These are phyloP conservation scores for Penicillium verrucosum DNA, from an alignment of 2,329 filamentous ascomycete genomes.

Conservation along the genomic window DNA sequence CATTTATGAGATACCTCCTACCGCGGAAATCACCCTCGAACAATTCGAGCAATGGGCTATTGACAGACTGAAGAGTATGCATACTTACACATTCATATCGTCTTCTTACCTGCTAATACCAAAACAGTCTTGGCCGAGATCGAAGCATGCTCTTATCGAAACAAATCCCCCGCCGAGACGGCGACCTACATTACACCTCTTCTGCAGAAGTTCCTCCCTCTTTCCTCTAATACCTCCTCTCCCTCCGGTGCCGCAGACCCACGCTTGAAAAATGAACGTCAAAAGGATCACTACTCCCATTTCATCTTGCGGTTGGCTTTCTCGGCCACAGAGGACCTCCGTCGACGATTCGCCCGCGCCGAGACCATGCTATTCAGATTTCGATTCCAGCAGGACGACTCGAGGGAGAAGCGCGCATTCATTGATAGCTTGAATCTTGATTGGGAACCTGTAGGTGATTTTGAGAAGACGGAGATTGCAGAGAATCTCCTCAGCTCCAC, in stretches of 20 bases:
- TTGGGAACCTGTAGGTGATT: constrained; percentile 77
- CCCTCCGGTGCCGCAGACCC: constrained; percentile 49
- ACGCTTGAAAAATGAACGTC: constrained; percentile 66
- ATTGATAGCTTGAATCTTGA: constrained; percentile 73
- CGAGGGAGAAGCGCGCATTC: constrained; percentile 69
- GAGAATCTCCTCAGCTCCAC: constrained; percentile 61
- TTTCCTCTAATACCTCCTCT: constrained; percentile 70
- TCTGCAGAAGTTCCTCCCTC: constrained; percentile 79
- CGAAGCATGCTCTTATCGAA: constrained; percentile 93
- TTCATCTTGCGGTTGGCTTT: constrained; percentile 95
- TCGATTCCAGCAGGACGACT: constrained; percentile 73
- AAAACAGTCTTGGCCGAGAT: constrained; percentile 49
- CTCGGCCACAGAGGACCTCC: constrained; percentile 82
- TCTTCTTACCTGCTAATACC: neutral
- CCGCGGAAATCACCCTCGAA: constrained; percentile 90
- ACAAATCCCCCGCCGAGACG: constrained; percentile 79
- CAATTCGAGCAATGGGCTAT: constrained; percentile 99
- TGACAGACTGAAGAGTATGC: constrained; percentile 73
- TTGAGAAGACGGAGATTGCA: constrained; percentile 69
- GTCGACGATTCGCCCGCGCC: constrained; percentile 77
- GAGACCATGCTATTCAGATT: constrained; percentile 88
- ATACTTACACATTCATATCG: too few relatives aligned
- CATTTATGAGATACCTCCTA: constrained; percentile 85
- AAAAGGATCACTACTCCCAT: constrained; percentile 96
- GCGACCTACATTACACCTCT: constrained; percentile 78